These are phyloP conservation scores for Fusarium vanettenii DNA, from an alignment of 2,329 filamentous ascomycete species.

Conservation along the genomic window DNA sequence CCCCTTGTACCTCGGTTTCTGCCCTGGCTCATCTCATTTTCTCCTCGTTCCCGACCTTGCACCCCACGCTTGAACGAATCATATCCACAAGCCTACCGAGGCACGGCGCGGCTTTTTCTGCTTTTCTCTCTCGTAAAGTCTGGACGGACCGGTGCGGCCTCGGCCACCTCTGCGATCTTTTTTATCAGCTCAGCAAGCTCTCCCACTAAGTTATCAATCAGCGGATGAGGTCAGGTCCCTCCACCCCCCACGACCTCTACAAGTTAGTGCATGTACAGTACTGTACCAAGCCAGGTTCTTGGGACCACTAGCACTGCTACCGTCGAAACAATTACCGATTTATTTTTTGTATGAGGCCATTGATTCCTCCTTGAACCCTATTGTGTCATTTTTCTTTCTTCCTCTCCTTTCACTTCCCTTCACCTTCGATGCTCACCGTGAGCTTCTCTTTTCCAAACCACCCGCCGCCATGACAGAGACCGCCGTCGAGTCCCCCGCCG, in stretches of 20 bases:
- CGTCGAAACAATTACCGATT: conserved; percentile 1
- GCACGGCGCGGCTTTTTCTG: conserved; percentile 19
- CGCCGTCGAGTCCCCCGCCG: conserved; percentile 37
- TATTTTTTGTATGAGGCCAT: background rate
- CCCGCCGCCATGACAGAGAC: conserved; percentile 41
- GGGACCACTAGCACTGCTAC: background rate
- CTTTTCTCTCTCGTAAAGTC: background rate
- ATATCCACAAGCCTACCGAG: conserved; percentile 37
- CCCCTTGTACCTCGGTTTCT: conserved; percentile 6
- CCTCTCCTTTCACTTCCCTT: background rate
- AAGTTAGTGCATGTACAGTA: background rate
- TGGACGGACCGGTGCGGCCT: conserved; percentile 20
- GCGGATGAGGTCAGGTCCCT: background rate
- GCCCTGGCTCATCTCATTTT: background rate
- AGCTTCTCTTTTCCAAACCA: conserved; percentile 26
- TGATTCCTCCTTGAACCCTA: background rate
- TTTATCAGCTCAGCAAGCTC: background rate
- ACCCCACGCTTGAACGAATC: conserved; percentile 31
- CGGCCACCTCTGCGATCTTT: conserved; percentile 42
- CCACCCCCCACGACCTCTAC: conserved; percentile 1
- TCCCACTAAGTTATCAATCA: conserved; percentile 9
- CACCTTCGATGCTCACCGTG: conserved; percentile 31
- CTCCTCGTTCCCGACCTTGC: background rate
- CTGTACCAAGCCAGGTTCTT: background rate
- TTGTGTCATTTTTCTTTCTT: background rate